phyloP scores from a whole-genome alignment of 139 green algal species.

The Chlorella sp. region DNA sequence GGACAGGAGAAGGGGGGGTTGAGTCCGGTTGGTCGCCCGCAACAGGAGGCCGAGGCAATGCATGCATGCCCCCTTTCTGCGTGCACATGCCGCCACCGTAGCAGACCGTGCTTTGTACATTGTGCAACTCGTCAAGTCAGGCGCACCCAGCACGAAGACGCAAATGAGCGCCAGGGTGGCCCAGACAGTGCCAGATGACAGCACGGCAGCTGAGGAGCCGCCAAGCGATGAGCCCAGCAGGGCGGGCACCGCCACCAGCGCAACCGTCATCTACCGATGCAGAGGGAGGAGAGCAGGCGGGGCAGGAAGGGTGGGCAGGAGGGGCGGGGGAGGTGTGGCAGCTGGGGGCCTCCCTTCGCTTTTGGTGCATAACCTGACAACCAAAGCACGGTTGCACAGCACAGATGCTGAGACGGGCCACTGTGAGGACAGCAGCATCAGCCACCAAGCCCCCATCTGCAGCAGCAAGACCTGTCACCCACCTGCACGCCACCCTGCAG shows the following conservation, averaged over 20 bases:
- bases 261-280: constrained; percentile 1
- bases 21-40: not conserved
- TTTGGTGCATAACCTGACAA: too few relatives aligned
- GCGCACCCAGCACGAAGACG: constrained; percentile 60
- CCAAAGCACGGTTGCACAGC: too few relatives aligned
- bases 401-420: too few relatives aligned
- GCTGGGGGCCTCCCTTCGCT: too few relatives aligned
- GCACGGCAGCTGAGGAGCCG: constrained; percentile 1
- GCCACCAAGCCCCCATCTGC: too few relatives aligned
- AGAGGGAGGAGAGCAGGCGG: too few relatives aligned
- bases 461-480: not conserved
- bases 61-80: too few relatives aligned
- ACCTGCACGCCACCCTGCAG: constrained; percentile 68
- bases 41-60: not conserved
- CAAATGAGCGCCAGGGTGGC: constrained; percentile 69
- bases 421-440: too few relatives aligned
- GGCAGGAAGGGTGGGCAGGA: too few relatives aligned
- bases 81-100: not conserved
- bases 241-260: constrained; percentile 45
- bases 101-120: too few relatives aligned
- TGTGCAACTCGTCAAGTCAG: too few relatives aligned
- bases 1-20: not conserved
- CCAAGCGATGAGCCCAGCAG: constrained; percentile 48
- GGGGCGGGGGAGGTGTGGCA: too few relatives aligned
- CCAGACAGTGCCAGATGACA: constrained; percentile 33